Base-by-base conservation (phyloP, 2,329 filamentous ascomycete genomes). In the Lachnellula subtilissima region DNA sequence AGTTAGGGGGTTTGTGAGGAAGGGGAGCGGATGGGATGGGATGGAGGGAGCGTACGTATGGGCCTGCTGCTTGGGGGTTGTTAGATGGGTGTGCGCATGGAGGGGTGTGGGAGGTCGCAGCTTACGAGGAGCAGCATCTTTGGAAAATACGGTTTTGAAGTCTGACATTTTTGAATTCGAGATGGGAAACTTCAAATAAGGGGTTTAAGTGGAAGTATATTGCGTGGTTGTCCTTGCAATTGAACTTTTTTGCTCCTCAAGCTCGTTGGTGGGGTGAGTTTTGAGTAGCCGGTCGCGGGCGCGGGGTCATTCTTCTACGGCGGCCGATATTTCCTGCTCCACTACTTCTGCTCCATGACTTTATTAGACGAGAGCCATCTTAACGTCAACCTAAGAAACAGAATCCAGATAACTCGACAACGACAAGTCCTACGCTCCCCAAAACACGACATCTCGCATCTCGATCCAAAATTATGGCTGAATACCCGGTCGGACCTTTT, bases 101-200 rank as follows among this genome's bases (percentile, higher is more conserved):
- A 42, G 48, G 15, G 36, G 36, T 23, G 49, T 51, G 23, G 48
- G 36, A 46, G 35, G 40, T 42, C 37, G 36, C 50, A 49, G 45
- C 67, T 62, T 67, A 70, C 68, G 68, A 57, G 63, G 64, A 54
- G 69, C 67, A 60, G 69, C 69, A 62, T 71, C 64, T 53, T 68
- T 65, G 43, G 67, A 66, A 56, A 62, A 71, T 47, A 71, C 62
- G 22, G 62, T 48, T 49, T 68, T 70, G 54, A 68, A 61, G 7
- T 70, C 67, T 53, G 67, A 56, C 69, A 71, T 71, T 62, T 62
- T 37, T 67, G 43, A 19, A 42, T 28, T 39, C 53, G 43, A 15
- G 43, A 50, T 17, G 12, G 42, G 39, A 48, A 48, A 11, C 22
- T 19, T 22, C 7, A 9, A 25, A 12, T 15, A 14, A 28, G 12